Evolutionary conservation across 352 stramenopile species (phyloP).

Genomic region (Phytopythium aichiense): DNA sequence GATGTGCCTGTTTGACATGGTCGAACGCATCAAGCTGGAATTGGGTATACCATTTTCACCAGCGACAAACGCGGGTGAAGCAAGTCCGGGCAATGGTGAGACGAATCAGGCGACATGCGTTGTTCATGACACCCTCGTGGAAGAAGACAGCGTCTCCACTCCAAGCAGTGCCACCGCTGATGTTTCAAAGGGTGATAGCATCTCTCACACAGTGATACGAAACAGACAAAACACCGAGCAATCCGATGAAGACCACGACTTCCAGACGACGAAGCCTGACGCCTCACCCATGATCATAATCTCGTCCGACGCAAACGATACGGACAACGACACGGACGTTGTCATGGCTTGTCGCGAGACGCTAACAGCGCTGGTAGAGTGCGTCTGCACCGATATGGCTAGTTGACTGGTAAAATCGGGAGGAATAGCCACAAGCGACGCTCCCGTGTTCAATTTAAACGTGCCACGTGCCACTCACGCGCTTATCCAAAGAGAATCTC

Average conservation of each 20-base stretch:
- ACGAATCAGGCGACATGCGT: neutral
- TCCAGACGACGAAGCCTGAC: neutral
- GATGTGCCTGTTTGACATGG: neutral
- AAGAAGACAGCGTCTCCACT: too few relatives aligned
- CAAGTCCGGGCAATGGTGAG: neutral
- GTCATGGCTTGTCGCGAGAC: neutral
- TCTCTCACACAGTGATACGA: neutral
- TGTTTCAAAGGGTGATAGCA: neutral
- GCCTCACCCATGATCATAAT: neutral
- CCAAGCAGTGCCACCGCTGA: neutral
- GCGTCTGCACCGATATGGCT: neutral
- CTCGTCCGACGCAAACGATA: neutral
- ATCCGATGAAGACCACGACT: neutral
- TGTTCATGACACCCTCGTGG: neutral
- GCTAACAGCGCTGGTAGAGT: neutral
- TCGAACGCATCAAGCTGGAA: neutral
- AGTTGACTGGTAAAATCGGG: neutral
- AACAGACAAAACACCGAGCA: neutral
- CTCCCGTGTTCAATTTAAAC: neutral
- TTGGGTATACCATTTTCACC: neutral
- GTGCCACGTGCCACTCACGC: neutral
- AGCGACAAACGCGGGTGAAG: neutral
- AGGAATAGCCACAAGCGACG: too few relatives aligned
- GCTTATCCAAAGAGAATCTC: conserved; percentile 21
- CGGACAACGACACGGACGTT: too few relatives aligned